Base-by-base conservation (phyloP, 2,329 filamentous ascomycete species). In the Fusarium sambucinum region DNA sequence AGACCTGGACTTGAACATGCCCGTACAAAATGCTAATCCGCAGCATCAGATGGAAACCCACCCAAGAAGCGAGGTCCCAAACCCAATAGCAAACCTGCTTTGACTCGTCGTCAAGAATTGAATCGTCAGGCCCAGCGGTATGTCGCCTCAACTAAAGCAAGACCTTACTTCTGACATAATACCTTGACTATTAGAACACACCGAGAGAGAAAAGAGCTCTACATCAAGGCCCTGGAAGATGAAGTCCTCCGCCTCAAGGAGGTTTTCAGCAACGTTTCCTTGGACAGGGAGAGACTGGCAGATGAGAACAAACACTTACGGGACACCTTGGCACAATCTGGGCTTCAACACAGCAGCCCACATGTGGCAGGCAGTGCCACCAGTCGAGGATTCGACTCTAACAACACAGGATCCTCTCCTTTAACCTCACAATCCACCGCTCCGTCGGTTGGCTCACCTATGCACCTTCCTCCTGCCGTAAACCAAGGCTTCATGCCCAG, bases 61-160 rank as follows among this genome's bases (percentile, higher is more conserved):
- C 89, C 93, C 4, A 99, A 98, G 81, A 89, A 93, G 70, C 89
- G 96, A 79, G 96, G 96, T 2, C 96, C 96, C 0, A 98, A 98
- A 78, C 96, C 96, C 21, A 96, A 98, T 78, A 96, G 92, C 83
- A 97, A 97, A 77, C 96, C 96, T 19, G 95, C 96, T 44, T 82
- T 97, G 74, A 98, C 95, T 21, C 87, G 95, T 66, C 89, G 95
- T 68, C 96, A 98, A 77, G 95, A 98, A 79, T 83, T 98, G 64
- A 98, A 98, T 77, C 89, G 96, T 68, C 95, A 98, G 81, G 96
- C 96, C 30, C 96, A 98, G 80, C 91, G 94, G 94, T 96, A 87
- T 72, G 80, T 65, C 40, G 21, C 17, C 9, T 23, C 13, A 32
- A 16, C 29, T 33, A 11, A 37, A 19, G 17, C 17, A 14, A 55